A percentile compares a stretch with the other conserved stretches of the same genome.
These are phyloP conservation scores for Eutypa lata DNA, from an alignment of 2,329 filamentous ascomycete genomes.

Conservation along the genomic window DNA sequence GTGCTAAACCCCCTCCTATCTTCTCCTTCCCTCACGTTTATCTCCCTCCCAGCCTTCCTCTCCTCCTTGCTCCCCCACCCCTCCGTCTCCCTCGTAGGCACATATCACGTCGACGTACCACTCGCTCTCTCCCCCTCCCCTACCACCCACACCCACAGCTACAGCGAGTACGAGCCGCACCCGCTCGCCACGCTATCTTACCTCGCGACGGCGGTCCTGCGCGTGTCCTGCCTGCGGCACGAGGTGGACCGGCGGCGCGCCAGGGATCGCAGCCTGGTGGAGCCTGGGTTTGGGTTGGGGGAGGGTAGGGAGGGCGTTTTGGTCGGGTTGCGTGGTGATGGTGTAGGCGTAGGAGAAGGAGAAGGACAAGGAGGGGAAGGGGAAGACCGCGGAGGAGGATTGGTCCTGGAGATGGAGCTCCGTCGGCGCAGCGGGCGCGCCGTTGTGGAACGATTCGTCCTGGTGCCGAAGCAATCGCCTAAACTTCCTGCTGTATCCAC, in stretches of 20 bases:
- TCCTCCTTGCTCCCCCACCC: conserved; percentile 66
- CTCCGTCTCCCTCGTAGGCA: conserved; percentile 67
- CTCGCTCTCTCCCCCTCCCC: conserved; percentile 33
- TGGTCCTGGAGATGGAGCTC: conserved; percentile 84
- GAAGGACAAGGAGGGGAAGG: conserved; percentile 1
- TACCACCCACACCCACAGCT: conserved; percentile 32
- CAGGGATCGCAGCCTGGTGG: conserved; percentile 67
- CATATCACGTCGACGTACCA: conserved; percentile 81
- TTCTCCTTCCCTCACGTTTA: conserved; percentile 51
- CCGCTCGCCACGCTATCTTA: conserved; percentile 73
- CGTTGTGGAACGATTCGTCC: conserved; percentile 65
- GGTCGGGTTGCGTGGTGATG: conserved; percentile 52
- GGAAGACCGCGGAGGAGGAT: conserved; percentile 33
- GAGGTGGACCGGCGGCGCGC: conserved; percentile 73
- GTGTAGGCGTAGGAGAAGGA: conserved; percentile 18
- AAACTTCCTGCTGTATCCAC: too few species aligned
- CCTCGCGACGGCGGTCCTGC: conserved; percentile 84
- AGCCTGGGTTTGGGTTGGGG: conserved; percentile 74
- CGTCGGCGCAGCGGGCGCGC: conserved; percentile 77
- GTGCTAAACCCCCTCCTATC: conserved; percentile 66
- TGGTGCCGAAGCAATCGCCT: conserved; percentile 35
- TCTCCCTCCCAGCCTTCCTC: conserved; percentile 53
- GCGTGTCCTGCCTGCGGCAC: conserved; percentile 69
- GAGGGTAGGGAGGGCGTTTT: conserved; percentile 78
- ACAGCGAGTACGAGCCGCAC: conserved; percentile 60